Evolutionary conservation across 805 yeast genomes (phyloP), one percentile per base, ranked within the genome.

Genomic region (Yamadazyma philogaea): DNA sequence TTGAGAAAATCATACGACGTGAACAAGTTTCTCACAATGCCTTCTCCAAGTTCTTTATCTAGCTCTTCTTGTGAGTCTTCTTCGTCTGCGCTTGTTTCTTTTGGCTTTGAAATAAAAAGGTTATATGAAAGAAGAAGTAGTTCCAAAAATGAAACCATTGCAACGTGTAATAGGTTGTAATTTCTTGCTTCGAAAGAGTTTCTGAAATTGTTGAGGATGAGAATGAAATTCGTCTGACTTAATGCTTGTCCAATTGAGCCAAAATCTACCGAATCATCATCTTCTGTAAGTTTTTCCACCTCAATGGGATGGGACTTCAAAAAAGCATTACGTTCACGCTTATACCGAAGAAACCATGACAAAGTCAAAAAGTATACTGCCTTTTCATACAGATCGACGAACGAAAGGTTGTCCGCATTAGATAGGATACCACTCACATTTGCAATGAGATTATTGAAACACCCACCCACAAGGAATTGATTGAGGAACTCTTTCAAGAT

Each of bases 311-410:
- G 18, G 49, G 47, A 30, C 36, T 22, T 37, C 39, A 26, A 40
- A 34, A 22, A 37, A 30, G 19, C 15, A 21, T 41, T 51, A 35
- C 51, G 49, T 38, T 59, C 61, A 16, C 84, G 65, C 51, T 84
- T 87, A 45, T 79, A 87, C 26, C 74, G 74, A 37, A 88, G 65
- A 51, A 88, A 82, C 96, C 97, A 91, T 1, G 87, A 71, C 5
- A 76, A 64, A 5, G 86, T 65, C 44, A 77, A 69, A 32, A 85
- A 74, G 55, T 75, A 89, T 34, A 57, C 52, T 1, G 75, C 72
- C 33, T 59, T 61, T 37, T 68, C 71, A 35, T 64, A 62, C 12
- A 57, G 60, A 45, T 67, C 70, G n/a, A 63, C 47, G 3, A 50
- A 45, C 2, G 54, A 51, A 15, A 66, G 55, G 33, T 67, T 68